Evolutionary conservation across 2,329 filamentous ascomycete species (phyloP).

Genomic region (Arthrobotrys sinensis): DNA sequence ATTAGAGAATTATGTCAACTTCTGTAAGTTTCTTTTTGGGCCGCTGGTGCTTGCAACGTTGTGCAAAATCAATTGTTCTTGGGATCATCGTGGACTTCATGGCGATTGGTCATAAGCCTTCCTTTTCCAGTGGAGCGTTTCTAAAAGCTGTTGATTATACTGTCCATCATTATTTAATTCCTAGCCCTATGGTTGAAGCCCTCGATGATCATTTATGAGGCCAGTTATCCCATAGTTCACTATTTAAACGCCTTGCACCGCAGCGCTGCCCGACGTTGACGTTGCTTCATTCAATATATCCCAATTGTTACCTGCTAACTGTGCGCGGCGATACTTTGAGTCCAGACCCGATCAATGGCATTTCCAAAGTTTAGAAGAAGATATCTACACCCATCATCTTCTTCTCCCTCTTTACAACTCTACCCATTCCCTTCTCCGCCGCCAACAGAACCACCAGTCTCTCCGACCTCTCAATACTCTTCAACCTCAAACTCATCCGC

Average conservation of each 20-base stretch:
- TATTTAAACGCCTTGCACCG: no score
- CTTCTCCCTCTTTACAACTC: constrained; percentile 50
- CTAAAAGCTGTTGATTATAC: no score
- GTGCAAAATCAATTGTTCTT: no score
- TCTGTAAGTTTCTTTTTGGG: constrained; percentile 39
- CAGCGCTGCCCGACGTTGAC: no score
- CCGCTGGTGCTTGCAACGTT: background rate
- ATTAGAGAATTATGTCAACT: constrained; percentile 54
- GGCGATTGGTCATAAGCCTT: no score
- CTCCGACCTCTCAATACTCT: constrained; percentile 49
- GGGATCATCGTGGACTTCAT: no score
- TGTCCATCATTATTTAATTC: no score
- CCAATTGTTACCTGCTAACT: constrained; percentile 3
- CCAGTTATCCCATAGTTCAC: no score
- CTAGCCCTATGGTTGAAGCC: no score
- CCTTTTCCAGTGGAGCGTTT: no score
- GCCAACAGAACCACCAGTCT: constrained; percentile 52
- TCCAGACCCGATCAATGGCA: constrained; percentile 58
- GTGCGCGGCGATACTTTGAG: background rate
- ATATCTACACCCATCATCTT: constrained; percentile 49
- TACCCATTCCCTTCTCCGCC: constrained; percentile 56
- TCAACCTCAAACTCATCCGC: constrained; percentile 18
- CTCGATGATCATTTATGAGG: no score
- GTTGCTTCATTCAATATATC: no score
- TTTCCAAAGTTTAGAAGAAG: constrained; percentile 59